Percentiles rank a stretch among this genome's conserved stretches.
Conservation (phyloP, 371 early-diverging fungal species). For the Rhizopus microsporus region DNA sequence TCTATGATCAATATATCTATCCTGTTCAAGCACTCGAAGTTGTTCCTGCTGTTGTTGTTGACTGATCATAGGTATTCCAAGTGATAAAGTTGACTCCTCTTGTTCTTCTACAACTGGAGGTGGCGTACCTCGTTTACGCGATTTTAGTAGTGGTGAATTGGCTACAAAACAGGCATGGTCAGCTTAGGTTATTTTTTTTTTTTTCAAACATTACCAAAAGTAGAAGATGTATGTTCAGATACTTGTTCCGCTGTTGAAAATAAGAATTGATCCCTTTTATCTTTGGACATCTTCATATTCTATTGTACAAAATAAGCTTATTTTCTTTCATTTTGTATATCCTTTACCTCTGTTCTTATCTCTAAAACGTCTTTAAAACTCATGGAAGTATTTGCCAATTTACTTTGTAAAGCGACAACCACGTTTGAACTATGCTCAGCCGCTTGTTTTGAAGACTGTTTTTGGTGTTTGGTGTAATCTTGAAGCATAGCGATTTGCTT, state of each 20-base stretch:
- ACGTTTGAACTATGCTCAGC: conserved; percentile 93
- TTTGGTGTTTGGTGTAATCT: conserved; percentile 54
- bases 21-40: conserved; percentile 52
- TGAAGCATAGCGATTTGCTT: conserved; percentile 88
- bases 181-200: neutral
- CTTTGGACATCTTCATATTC: conserved; percentile 77
- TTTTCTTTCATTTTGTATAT: neutral
- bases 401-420: conserved; percentile 87
- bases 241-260: conserved; percentile 46
- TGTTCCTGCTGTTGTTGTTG: conserved; percentile 63
- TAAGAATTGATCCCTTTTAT: conserved; percentile 65
- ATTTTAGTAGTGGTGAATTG: conserved; percentile 63
- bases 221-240: conserved; percentile 14
- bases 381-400: conserved; percentile 85
- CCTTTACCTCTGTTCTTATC: conserved; percentile 76
- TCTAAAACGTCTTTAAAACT: conserved; percentile 93
- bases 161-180: conserved; percentile 21
- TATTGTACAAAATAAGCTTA: conserved; percentile 9
- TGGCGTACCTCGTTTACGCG: conserved; percentile 40
- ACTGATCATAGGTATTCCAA: conserved; percentile 54
- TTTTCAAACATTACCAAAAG: conserved; percentile 30
- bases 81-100: conserved; percentile 45
- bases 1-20: conserved; percentile 82
- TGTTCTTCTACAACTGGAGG: conserved; percentile 22
- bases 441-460: conserved; percentile 69